Evolutionary conservation across 495 filamentous ascomycete genomes (phyloP), one percentile per base, ranked within the genome.

Genomic region (Aeminium ludgeri): DNA sequence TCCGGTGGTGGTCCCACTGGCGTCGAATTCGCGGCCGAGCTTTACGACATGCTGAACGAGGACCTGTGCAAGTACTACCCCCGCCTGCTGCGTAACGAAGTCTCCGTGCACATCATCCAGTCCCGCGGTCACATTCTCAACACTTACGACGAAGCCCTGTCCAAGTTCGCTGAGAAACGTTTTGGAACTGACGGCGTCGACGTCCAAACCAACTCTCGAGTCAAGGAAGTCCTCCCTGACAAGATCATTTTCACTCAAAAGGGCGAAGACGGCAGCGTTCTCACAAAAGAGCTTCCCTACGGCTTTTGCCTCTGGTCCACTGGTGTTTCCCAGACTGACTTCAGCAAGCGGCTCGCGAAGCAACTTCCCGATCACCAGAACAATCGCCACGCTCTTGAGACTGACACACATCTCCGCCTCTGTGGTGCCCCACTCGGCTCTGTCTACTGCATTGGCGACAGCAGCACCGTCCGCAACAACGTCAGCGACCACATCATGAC

Each of bases 241-340:
- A 76, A 69, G 46, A 87, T 99, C 34, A 57, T 95, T 13, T 96
- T 92, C 65, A 78, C 76, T 3, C 87, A 99, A 58, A 73, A 80
- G 41, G 63, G 63, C 43, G 72, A 80, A 29, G 62, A 81, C 41
- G 85, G 85, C 27, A 70, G 78, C 37, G 63, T 73, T 2, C 51
- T 94, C 28, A 78, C 75, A 17, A 99, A 96, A 57, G 86, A 96
- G 44, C 75, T 99, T 2, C 91, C 91, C 0, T 91, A 83, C 67
- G 87, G 81, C 35, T 93, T 99, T 62, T 96, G 89, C 52, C 67
- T 99, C 5, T 99, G 91, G 91, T 96, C 89, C 0, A 99, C 91
- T 1, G 91, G 91, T 41, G 87, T 99, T 30, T 56, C 85, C 0
- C 89, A 92, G 57, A 78, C 80, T 13, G 73, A 80, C 10, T 73